These are phyloP conservation scores for Debaryomyces maramus DNA, from an alignment of 805 yeast species.

Conservation along the genomic window DNA sequence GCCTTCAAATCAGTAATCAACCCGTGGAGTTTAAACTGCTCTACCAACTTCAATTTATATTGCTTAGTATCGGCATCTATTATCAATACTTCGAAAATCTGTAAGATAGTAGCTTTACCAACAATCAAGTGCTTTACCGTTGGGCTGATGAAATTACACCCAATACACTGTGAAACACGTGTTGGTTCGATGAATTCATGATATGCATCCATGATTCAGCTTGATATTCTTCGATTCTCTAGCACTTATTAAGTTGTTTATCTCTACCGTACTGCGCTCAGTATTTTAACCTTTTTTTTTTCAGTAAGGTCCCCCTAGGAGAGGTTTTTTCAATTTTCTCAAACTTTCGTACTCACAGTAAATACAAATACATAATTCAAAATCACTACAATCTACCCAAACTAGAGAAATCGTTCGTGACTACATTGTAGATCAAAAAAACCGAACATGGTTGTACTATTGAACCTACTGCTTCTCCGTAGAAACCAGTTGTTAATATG, in stretches of 20 bases:
- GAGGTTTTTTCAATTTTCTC: not conserved
- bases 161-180: constrained; percentile 59
- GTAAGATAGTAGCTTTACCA: constrained; percentile 69
- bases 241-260: not conserved
- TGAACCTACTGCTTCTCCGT: not conserved
- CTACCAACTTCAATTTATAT: constrained; percentile 36
- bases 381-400: too few relatives aligned
- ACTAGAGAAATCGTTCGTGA: too few relatives aligned
- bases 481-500: not conserved
- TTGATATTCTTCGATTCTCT: not conserved
- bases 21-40: constrained; percentile 76
- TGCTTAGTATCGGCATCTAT: constrained; percentile 15
- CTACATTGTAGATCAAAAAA: not conserved
- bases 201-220: constrained; percentile 66
- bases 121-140: constrained; percentile 57
- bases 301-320: not conserved
- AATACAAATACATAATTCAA: not conserved
- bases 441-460: not conserved
- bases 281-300: not conserved
- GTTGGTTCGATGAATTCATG: constrained; percentile 77
- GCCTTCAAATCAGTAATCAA: constrained; percentile 56
- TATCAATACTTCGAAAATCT: constrained; percentile 50
- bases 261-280: too few relatives aligned
- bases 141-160: constrained; percentile 50
- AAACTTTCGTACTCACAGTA: not conserved